phyloP scores from a whole-genome alignment of 768 basidiomycete genomes.

The Rhizopogon salebrosus region DNA sequence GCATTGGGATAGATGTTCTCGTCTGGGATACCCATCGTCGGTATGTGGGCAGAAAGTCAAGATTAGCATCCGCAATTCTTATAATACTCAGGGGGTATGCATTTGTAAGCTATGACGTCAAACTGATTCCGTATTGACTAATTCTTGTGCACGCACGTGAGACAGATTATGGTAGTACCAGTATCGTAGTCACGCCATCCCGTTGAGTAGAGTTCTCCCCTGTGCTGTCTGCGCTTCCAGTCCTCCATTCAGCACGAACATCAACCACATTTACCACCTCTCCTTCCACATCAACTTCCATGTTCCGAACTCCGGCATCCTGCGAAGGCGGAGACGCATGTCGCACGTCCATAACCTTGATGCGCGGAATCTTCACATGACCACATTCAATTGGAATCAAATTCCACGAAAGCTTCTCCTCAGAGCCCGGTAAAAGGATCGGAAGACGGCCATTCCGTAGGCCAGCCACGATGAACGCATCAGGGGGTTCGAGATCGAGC shows the following conservation, averaged over 20 bases:
- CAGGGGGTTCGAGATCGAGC: constrained; percentile 62
- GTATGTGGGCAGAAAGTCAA: neutral
- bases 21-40: constrained; percentile 40
- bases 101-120: neutral
- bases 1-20: constrained; percentile 52
- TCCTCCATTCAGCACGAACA: constrained; percentile 36
- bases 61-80: neutral
- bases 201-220: constrained; percentile 2
- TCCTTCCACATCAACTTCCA: constrained; percentile 34
- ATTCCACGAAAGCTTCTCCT: constrained; percentile 62
- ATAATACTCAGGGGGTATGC: constrained; percentile 2
- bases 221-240: constrained; percentile 7
- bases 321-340: constrained; percentile 27
- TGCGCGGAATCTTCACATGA: constrained; percentile 51
- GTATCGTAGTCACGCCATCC: constrained; percentile 4
- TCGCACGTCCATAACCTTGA: constrained; percentile 55
- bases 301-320: constrained; percentile 16
- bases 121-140: too few species aligned
- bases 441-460: constrained; percentile 62
- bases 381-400: constrained; percentile 76
- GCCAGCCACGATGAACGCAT: constrained; percentile 81
- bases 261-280: constrained; percentile 52
- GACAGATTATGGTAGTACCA: constrained; percentile 14
- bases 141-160: neutral
- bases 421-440: constrained; percentile 67